Base-by-base conservation (phyloP, 495 filamentous ascomycete genomes). In the Xylaria castorea region DNA sequence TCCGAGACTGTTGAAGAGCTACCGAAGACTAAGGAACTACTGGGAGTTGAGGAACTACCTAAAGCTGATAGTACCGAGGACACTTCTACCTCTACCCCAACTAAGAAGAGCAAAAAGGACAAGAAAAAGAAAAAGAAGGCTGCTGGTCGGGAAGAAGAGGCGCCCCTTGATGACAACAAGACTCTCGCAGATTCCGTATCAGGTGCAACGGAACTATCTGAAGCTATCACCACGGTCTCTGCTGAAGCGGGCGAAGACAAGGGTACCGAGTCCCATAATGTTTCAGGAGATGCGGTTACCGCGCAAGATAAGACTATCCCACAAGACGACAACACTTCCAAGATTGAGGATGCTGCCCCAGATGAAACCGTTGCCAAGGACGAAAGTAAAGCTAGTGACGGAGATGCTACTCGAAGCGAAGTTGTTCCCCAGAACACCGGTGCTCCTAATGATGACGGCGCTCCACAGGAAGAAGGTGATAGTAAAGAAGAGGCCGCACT, bases 21-120 rank as follows among this genome's bases (percentile, higher is more conserved):
- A 30, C n/a, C 63, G 4, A n/a, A 61, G 16, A 22, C 22, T n/a
- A 58, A 71, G 20, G 46, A 50, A 7, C 46, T n/a, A 50, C 18
- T 8, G 18, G n/a, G n/a, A 14, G 48, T 16, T 34, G 61, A 66
- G 9, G 62, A 50, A 48, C 20, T 27, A 25, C 18, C 61, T 25
- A 36, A 71, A 32, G 18, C 20, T 27, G 68, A 70, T 18, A 16
- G 63, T 38, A 46, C 48, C 0, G 18, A 71, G 7, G 58, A 55
- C 20, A n/a, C 25, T 5, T 42, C 62, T 66, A 12, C 18, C 50
- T 18, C 48, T 51, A 32, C 60, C 36, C 75, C 78, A 14, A 61
- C 77, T n/a, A 78, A 76, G 58, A 80, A 77, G 60, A 68, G 67
- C 34, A 79, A 79, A 66, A 78, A 77, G 53, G 70, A 74, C 40